phyloP scores from a whole-genome alignment of 2,329 filamentous ascomycete species.

The Fusarium mexicanum region DNA sequence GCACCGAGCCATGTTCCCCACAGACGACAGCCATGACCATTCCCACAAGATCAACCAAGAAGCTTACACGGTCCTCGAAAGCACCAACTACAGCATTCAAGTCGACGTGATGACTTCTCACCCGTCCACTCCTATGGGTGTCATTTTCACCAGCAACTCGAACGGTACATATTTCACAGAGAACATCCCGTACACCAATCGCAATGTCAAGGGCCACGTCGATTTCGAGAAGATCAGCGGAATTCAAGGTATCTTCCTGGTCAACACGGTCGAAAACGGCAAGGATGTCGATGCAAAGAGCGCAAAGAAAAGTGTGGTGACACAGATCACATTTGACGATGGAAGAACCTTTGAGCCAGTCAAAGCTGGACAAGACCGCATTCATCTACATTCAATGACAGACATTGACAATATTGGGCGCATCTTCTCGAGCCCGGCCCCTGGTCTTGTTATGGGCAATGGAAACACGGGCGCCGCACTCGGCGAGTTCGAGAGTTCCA shows the following conservation, averaged over 20 bases:
- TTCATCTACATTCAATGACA: constrained; percentile 94
- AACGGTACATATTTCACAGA: constrained; percentile 96
- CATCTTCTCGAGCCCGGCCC: constrained; percentile 92
- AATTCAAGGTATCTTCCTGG: constrained; percentile 90
- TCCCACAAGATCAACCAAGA: constrained; percentile 75
- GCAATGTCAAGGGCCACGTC: constrained; percentile 77
- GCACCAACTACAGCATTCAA: constrained; percentile 97
- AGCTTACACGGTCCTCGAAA: constrained; percentile 93
- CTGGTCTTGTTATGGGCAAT: constrained; percentile 91
- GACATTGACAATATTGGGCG: constrained; percentile 82
- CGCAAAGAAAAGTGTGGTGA: constrained; percentile 74
- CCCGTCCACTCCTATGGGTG: constrained; percentile 78
- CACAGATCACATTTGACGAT: constrained; percentile 93
- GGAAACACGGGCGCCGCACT: constrained; percentile 87
- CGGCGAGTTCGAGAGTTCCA: constrained; percentile 74
- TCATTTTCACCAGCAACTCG: constrained; percentile 94
- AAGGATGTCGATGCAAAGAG: constrained; percentile 71
- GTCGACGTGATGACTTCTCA: constrained; percentile 85
- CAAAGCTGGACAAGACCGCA: constrained; percentile 71
- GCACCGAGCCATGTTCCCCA: constrained; percentile 91
- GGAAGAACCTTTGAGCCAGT: constrained; percentile 84
- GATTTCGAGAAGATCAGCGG: constrained; percentile 95
- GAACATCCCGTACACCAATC: constrained; percentile 93
- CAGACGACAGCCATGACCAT: constrained; percentile 79
- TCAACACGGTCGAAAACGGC: constrained; percentile 90